Base-by-base conservation (phyloP, 2,329 filamentous ascomycete genomes). In the Xylaria sp. region DNA sequence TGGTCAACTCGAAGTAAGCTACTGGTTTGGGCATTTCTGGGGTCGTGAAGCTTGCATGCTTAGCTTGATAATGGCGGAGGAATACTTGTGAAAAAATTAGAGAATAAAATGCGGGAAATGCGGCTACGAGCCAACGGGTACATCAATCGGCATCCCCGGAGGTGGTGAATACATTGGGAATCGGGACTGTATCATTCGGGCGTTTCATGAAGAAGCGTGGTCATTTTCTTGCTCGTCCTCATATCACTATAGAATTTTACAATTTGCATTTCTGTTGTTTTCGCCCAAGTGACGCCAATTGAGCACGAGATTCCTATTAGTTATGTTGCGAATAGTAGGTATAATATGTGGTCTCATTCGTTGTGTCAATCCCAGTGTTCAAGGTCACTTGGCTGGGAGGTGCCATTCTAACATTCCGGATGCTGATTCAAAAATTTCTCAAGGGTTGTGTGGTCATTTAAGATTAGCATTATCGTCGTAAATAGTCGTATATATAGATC, bases 1-100 rank as follows among this genome's bases (percentile, higher is more conserved):
- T 83, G 79, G 79, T 89, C 62, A 90, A 90, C 80, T 63, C 68
- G 20, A 59, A 70, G 36, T 64, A 17, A 68, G 23, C 44, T 15
- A 53, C 31, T 49, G 36, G 40, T 20, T 20, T 17, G 17, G 13
- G 17, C 10, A 58, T 48, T 49, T 28, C 28, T 54, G 28, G 57
- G 26, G 26, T 23, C 11, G 33, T 6, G n/a, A n/a, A 49, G 60
- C 46, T 56, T 26, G 40, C 36, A 26, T 26, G 13, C 11, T 56
- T 20, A 42, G 54, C n/a, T 26, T 44, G 42, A n/a, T 65, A 60
- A 60, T 64, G 49, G 40, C 10, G 33, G 20, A 28, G 15, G 31
- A 57, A 40, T 15, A 26, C 10, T 6, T 6, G 56, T 57, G 26
- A 15, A 31, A 28, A 23, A 51, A 23, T 46, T 53, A 15, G 23